phyloP scores from a whole-genome alignment of 78 protist species.

The Salpingoeca rosetta region DNA sequence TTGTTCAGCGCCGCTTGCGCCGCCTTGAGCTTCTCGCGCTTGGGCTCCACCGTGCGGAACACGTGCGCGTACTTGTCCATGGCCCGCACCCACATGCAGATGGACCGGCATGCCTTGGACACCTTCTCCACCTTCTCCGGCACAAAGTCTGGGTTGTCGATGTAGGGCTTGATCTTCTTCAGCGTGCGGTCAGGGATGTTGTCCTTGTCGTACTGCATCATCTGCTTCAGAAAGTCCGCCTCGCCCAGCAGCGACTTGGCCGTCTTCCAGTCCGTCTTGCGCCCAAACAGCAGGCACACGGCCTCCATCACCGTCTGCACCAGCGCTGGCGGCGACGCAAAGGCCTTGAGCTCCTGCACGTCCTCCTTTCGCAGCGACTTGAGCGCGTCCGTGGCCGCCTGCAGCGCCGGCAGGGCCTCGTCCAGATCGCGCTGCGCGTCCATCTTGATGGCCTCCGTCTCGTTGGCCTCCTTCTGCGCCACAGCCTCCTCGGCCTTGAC shows the following conservation, averaged over 20 bases:
- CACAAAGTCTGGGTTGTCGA: constrained; percentile 22
- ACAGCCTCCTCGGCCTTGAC: constrained; percentile 17
- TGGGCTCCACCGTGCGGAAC: constrained; percentile 44
- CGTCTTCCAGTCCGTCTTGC: constrained; percentile 53
- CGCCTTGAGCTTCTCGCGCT: background rate
- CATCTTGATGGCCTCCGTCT: constrained; percentile 13
- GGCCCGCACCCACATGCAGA: constrained; percentile 79
- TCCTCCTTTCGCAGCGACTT: constrained; percentile 39
- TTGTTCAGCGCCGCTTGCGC: constrained; percentile 5
- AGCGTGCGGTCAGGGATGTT: constrained; percentile 42
- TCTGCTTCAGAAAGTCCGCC: constrained; percentile 27
- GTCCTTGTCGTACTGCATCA: constrained; percentile 59
- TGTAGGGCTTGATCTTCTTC: constrained; percentile 11
- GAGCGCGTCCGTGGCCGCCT: constrained; percentile 51
- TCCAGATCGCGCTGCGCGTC: constrained; percentile 50
- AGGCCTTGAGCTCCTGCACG: constrained; percentile 35
- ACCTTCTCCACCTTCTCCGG: constrained; percentile 44
- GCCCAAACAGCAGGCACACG: constrained; percentile 49
- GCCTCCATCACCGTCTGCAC: constrained; percentile 66
- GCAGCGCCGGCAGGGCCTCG: constrained; percentile 50
- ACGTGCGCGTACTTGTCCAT: constrained; percentile 46
- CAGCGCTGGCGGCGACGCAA: constrained; percentile 51
- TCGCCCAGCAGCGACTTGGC: constrained; percentile 46
- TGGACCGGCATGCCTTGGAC: constrained; percentile 55
- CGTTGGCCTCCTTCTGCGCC: constrained; percentile 22